These are phyloP conservation scores for Penstemon newberryi DNA, from an alignment of 257 asterid species.

Conservation along the genomic window DNA sequence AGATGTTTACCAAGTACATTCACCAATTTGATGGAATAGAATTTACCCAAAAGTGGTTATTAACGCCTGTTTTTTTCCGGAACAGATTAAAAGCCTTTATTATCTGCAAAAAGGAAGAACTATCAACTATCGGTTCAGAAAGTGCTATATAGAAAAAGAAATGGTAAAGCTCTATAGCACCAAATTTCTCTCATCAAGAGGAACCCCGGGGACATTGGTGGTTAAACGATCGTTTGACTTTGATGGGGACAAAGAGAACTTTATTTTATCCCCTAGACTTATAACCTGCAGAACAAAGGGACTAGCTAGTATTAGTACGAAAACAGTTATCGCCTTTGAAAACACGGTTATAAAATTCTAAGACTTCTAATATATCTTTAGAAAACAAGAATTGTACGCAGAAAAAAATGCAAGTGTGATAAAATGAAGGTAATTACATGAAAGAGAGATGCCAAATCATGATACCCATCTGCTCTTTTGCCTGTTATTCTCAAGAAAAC, in stretches of 20 bases:
- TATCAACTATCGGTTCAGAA: background rate
- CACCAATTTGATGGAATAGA: background rate
- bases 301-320: constrained; percentile 4
- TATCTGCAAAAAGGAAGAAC: constrained; percentile 60
- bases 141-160: background rate
- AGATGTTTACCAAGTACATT: background rate
- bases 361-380: constrained; percentile 17
- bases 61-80: constrained; percentile 78
- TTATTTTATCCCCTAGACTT: constrained; percentile 85
- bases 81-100: constrained; percentile 94
- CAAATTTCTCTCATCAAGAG: constrained; percentile 80
- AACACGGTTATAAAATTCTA: background rate
- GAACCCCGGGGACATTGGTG: constrained; percentile 79
- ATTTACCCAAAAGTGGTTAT: constrained; percentile 81
- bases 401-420: constrained; percentile 1
- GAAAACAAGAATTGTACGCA: background rate
- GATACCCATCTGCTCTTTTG: constrained; percentile 76
- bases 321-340: background rate
- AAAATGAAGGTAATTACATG: constrained; percentile 52
- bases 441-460: constrained; percentile 88
- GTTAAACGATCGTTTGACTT: constrained; percentile 76
- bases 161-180: constrained; percentile 37
- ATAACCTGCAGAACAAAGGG: constrained; percentile 61
- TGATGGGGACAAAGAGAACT: constrained; percentile 83
- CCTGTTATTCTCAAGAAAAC: constrained; percentile 77